phyloP scores from a whole-genome alignment of 495 filamentous ascomycete genomes.

The Margaritispora aquatica region DNA sequence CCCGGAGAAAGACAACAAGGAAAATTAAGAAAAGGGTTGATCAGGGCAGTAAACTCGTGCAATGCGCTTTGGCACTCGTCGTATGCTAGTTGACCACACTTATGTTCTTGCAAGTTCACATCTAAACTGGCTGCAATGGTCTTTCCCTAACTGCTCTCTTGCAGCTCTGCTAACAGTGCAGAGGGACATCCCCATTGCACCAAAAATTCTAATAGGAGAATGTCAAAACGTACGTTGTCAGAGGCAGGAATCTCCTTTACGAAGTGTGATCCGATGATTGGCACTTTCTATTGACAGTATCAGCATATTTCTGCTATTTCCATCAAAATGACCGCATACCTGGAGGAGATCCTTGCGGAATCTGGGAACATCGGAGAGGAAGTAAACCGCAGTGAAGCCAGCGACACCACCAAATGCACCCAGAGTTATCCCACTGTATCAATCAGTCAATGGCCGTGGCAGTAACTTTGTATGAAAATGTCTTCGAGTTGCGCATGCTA shows the following conservation, averaged over 20 bases:
- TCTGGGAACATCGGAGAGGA: conserved; percentile 64
- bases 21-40: not conserved
- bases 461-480: not conserved
- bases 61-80: not conserved
- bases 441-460: not conserved
- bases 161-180: too few species aligned
- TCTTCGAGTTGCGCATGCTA: too few species aligned
- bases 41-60: not conserved
- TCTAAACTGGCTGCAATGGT: too few species aligned
- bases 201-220: conserved; percentile 5
- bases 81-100: not conserved
- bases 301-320: not conserved
- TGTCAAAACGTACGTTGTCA: conserved; percentile 42
- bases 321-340: conserved; percentile 13
- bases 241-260: conserved; percentile 52
- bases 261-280: conserved; percentile 53
- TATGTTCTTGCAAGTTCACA: not conserved
- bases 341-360: conserved; percentile 59
- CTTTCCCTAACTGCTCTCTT: too few species aligned
- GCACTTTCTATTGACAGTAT: conserved; percentile 38
- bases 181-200: too few species aligned
- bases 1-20: too few species aligned
- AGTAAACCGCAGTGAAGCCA: conserved; percentile 60
- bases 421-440: conserved; percentile 45
- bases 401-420: conserved; percentile 54